phyloP scores from a whole-genome alignment of 306 rosid genomes.

The Oxytropis ochrocephala region DNA sequence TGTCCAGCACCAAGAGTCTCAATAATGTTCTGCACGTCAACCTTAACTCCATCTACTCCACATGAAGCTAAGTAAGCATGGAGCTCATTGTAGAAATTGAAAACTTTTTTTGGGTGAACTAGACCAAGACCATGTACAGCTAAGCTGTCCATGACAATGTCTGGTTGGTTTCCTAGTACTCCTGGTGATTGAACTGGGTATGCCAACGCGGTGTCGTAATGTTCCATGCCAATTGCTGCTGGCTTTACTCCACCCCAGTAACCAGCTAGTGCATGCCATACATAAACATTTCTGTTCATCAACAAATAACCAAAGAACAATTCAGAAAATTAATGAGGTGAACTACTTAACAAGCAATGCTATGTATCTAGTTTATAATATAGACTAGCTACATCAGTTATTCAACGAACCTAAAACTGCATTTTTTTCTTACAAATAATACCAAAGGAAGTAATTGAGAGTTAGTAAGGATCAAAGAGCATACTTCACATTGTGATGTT shows the following conservation, averaged over 20 bases:
- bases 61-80: conserved; percentile 89
- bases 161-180: conserved; percentile 83
- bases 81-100: conserved; percentile 85
- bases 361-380: no score
- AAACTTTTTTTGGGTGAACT: conserved; percentile 87
- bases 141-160: conserved; percentile 86
- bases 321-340: not conserved
- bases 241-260: conserved; percentile 99
- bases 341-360: not conserved
- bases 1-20: conserved; percentile 94
- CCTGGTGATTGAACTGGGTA: conserved; percentile 90
- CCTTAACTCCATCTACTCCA: conserved; percentile 97
- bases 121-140: conserved; percentile 88
- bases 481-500: conserved; percentile 83
- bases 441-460: not conserved
- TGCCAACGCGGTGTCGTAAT: conserved; percentile 74
- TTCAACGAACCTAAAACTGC: no score
- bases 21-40: conserved; percentile 91
- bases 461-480: not conserved
- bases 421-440: no score
- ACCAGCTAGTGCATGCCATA: conserved; percentile 97
- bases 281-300: conserved; percentile 63
- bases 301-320: not conserved
- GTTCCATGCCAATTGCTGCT: conserved; percentile 85
- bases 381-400: no score